Percentiles rank a stretch among this genome's conserved stretches.
Evolutionary conservation across 2,329 filamentous ascomycete species (phyloP).

Genomic region (Verticillium isaacii): DNA sequence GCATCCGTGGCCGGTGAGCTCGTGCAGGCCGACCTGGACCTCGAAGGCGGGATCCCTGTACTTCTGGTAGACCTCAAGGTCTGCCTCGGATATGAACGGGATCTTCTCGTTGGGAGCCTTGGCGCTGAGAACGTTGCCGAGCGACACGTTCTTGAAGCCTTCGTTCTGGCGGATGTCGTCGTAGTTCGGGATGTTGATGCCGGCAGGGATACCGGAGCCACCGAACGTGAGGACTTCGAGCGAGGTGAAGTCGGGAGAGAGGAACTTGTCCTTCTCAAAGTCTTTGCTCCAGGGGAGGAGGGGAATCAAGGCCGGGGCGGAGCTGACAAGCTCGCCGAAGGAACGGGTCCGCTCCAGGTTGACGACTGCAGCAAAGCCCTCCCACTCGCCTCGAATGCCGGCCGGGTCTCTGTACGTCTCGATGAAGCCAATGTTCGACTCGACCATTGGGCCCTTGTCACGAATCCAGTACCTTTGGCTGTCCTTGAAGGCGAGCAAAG

Average conservation of each 20-base stretch:
- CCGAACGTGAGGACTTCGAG: slow-evolving; percentile 83
- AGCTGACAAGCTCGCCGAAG: slow-evolving; percentile 79
- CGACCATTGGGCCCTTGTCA: slow-evolving; percentile 75
- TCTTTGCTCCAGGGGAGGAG: slow-evolving; percentile 81
- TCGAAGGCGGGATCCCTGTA: slow-evolving; percentile 88
- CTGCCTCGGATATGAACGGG: slow-evolving; percentile 78
- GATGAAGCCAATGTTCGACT: slow-evolving; percentile 79
- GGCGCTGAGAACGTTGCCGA: slow-evolving; percentile 88
- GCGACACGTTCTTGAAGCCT: slow-evolving; percentile 89
- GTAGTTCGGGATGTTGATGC: slow-evolving; percentile 68
- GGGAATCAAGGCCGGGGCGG: slow-evolving; percentile 78
- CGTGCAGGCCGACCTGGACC: slow-evolving; percentile 92
- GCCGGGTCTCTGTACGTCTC: slow-evolving; percentile 83
- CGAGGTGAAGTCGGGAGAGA: slow-evolving; percentile 93
- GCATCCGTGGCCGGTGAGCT: slow-evolving; percentile 83
- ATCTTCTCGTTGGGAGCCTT: slow-evolving; percentile 90
- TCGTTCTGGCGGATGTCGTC: slow-evolving; percentile 76
- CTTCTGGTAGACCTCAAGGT: slow-evolving; percentile 73
- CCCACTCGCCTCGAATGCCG: slow-evolving; percentile 78
- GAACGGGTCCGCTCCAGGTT: slow-evolving; percentile 75
- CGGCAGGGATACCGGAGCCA: slow-evolving; percentile 60
- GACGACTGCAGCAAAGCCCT: slow-evolving; percentile 65
- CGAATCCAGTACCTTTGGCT: slow-evolving; percentile 78
- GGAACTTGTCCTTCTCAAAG: slow-evolving; percentile 95
- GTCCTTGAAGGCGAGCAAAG: slow-evolving; percentile 73